A percentile compares a stretch with the other conserved stretches of the same genome.
Conservation (phyloP, 176 grass and related monocot species). For the Saccharum officinarum region DNA sequence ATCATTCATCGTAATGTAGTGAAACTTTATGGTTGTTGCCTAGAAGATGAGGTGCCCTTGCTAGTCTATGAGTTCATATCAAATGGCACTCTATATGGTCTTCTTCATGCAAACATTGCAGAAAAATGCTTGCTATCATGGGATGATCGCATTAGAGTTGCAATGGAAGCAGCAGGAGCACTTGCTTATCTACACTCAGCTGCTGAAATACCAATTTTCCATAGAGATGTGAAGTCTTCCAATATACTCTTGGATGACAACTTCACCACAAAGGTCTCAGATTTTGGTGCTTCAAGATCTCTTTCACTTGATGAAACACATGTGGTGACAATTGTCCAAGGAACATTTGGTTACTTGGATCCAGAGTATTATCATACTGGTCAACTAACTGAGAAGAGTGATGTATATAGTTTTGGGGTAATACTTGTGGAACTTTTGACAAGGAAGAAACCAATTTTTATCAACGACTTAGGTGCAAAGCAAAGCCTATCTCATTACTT, state of each 20-base stretch:
- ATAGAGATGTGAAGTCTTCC: neutral
- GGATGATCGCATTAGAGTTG: neutral
- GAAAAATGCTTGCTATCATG: neutral
- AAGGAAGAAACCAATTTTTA: neutral
- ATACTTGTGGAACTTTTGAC: neutral
- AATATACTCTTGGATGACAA: neutral
- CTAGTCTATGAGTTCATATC: neutral
- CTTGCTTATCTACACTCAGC: neutral
- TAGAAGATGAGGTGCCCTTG: neutral
- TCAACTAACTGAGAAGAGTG: neutral
- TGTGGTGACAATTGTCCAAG: neutral
- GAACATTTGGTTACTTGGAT: neutral
- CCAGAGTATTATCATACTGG: neutral
- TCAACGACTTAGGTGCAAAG: neutral
- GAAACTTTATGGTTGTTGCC: neutral
- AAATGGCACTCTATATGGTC: neutral
- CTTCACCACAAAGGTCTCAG: neutral
- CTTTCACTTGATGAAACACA: neutral
- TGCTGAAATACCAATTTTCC: neutral
- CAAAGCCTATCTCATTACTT: neutral
- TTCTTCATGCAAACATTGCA: neutral
- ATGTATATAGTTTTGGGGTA: neutral
- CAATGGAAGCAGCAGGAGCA: neutral
- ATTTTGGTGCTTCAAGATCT: constrained; percentile 3
- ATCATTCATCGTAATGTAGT: neutral